Evolutionary conservation across 306 rosid genomes (phyloP), one percentile per base, ranked within the genome.

Genomic region (Pachyrhizus erosus): DNA sequence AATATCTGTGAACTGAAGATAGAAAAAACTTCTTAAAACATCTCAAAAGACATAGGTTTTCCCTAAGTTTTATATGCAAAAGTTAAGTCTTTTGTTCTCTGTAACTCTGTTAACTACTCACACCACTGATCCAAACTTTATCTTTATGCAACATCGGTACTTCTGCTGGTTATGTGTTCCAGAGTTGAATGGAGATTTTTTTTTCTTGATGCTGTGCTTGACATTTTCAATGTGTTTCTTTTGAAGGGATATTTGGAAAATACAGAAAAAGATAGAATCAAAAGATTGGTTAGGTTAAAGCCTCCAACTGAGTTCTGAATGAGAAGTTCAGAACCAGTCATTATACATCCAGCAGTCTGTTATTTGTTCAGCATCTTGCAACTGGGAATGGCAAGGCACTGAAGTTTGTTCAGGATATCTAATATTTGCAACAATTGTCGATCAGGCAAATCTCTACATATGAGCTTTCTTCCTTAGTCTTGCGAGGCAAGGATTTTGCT

Each of bases 221-320:
- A 79, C 75, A 52, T 52, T 61, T 82, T 67, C 42, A 49, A 21
- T 64, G 27, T 77, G 24, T 64, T 46, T 79, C 29, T 76, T 87
- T 61, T 84, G 80, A 73, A 93, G 99, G 98, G 99, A 34, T 85
- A 84, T 82, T 85, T 96, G 86, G 99, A 96, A 88, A 91, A 89
- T 76, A 90, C 96, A 9, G 99, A 95, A 73, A 95, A 93, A 70
- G 97, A 96, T 14, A 88, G 92, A 89, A 89, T 96, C 90, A 96
- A 87, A 88, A 90, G 99, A 87, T 82, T 96, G 89, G 86, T 87
- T 81, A 87, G 98, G 91, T 78, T 93, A 54, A 96, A 88, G 80
- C 98, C 98, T 86, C 99, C 98, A 17, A 88, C 91, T 8, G 98
- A 93, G 73, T 88, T 91, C 77, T 92, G 86, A 88, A 80, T 46